Base-by-base conservation (phyloP, 352 stramenopile genomes). In the Pythium pyrilobum region DNA sequence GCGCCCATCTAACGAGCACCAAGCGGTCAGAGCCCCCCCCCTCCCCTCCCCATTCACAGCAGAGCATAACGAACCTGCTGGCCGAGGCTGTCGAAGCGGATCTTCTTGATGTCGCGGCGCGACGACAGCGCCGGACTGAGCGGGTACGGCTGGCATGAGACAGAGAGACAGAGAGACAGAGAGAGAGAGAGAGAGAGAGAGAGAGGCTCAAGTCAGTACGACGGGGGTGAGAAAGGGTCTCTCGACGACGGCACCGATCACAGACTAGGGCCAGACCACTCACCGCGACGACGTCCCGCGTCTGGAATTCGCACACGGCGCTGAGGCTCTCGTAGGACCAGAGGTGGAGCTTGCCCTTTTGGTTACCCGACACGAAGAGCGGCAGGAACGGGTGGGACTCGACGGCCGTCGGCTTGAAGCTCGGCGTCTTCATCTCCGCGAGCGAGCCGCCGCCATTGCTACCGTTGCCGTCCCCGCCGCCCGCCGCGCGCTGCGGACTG, bases 271-370 rank as follows among this genome's bases (percentile, higher is more conserved):
- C n/a, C n/a, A n/a, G n/a, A n/a, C n/a, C n/a, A 59, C 67, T 10
- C 69, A 90, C 81, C 64, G 70, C 43, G 13, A 89, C 68, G 10
- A 87, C 50, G 10, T 88, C 69, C n/a, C 78, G 74, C 12, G 66
- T 80, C 67, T 84, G 80, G 51, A 89, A 92, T 15, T 72, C 60
- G 42, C 66, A 87, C 29, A 87, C 59, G 15, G 76, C 54, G 58
- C 77, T 92, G 20, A 92, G 60, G 29, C 79, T 87, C 47, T 95
- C 85, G 56, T 82, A 95, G 0, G 82, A 89, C 85, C 82, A 95
- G 44, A 95, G 36, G 52, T 93, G 82, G 24, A 93, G 68, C 43
- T 74, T 74, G 2, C 85, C 85, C 48, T 92, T 92, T 39, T 87
- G 74, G 42, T 81, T 91, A 33, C 85, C 85, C 1, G 82, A 91